Percentiles rank a stretch among this genome's conserved stretches.
Conservation (phyloP, 1,284 basidiomycete genomes). For the Chondrostereum purpureum region DNA sequence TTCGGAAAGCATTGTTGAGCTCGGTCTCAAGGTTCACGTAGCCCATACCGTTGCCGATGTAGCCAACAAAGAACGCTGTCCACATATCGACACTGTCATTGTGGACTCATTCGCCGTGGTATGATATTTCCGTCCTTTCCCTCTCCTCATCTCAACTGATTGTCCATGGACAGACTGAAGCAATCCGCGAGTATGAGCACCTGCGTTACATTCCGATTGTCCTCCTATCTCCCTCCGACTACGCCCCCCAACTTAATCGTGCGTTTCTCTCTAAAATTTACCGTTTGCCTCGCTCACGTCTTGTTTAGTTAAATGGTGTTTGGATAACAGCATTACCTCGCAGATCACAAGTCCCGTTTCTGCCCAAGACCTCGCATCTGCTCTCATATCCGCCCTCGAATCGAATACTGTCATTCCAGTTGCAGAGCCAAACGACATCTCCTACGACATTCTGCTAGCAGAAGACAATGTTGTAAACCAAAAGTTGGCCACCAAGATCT, state of each 20-base stretch:
- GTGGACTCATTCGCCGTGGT: conserved; percentile 87
- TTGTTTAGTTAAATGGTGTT: conserved; percentile 78
- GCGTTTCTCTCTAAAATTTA: too few species aligned
- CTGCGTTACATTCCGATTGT: conserved; percentile 96
- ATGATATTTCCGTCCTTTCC: conserved; percentile 24
- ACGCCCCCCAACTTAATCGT: too few species aligned
- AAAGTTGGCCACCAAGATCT: conserved; percentile 92
- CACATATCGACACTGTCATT: conserved; percentile 93
- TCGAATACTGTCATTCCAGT: conserved; percentile 84
- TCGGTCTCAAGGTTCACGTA: conserved; percentile 79
- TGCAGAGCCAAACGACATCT: conserved; percentile 74
- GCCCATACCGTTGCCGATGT: conserved; percentile 78
- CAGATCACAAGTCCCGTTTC: conserved; percentile 90
- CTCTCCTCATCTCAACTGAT: too few species aligned
- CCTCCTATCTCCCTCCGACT: conserved; percentile 74
- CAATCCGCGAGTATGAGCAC: conserved; percentile 88
- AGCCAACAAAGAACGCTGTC: conserved; percentile 73
- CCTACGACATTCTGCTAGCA: conserved; percentile 92
- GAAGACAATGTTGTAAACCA: conserved; percentile 99
- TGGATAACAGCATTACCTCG: conserved; percentile 86
- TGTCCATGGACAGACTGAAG: conserved; percentile 84
- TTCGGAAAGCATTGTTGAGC: conserved; percentile 69
- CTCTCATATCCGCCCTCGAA: conserved; percentile 91
- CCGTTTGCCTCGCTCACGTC: too few species aligned
- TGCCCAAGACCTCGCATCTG: conserved; percentile 86